A percentile compares a stretch with the other conserved stretches of the same genome.
Conservation (phyloP, 2,329 filamentous ascomycete genomes). For the Harringtonia lauricola region DNA sequence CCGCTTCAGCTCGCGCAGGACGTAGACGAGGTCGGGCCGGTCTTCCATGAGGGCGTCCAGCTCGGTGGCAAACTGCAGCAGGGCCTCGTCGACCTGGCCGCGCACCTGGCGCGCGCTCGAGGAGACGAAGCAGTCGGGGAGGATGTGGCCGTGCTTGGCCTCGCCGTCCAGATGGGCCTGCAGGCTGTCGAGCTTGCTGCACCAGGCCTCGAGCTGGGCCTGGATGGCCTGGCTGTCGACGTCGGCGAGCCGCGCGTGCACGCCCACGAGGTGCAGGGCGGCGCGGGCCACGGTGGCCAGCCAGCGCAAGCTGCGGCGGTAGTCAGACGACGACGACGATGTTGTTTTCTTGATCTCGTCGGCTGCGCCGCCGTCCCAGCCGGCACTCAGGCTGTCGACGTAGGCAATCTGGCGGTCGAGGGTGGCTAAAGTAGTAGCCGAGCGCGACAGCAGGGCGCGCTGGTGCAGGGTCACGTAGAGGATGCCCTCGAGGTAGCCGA, state of each 20-base stretch:
- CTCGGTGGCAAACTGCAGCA: constrained; percentile 26
- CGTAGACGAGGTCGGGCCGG: constrained; percentile 50
- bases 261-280: constrained; percentile 47
- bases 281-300: constrained; percentile 57
- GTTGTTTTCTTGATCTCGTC: not conserved
- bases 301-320: constrained; percentile 38
- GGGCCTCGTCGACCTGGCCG: constrained; percentile 21
- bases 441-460: constrained; percentile 33
- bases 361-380: not conserved
- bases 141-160: no score
- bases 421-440: not conserved
- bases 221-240: constrained; percentile 33
- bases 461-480: constrained; percentile 55
- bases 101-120: constrained; percentile 22
- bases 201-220: constrained; percentile 37
- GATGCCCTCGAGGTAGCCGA: constrained; percentile 79
- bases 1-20: constrained; percentile 52
- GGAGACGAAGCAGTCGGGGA: constrained; percentile 42
- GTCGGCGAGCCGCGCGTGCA: constrained; percentile 56
- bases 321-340: no score
- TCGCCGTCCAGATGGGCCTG: constrained; percentile 18
- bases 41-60: constrained; percentile 31
- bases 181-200: constrained; percentile 29
- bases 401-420: constrained; percentile 9
- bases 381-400: constrained; percentile 4